Percentiles rank a stretch among this genome's conserved stretches.
Evolutionary conservation across 345 rosid species (phyloP).

Genomic region (Triadica sebifera): DNA sequence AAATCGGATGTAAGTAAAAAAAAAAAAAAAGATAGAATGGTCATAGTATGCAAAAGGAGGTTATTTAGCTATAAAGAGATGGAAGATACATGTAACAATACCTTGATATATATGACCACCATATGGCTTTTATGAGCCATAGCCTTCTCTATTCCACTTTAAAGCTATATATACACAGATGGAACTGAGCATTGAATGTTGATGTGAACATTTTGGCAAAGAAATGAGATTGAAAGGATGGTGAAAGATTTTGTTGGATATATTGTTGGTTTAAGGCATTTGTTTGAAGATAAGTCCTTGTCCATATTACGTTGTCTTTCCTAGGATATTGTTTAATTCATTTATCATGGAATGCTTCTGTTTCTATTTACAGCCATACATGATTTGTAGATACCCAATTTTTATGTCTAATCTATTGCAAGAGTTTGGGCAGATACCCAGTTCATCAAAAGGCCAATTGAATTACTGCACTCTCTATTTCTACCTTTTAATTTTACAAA

Average conservation of each 20-base stretch:
- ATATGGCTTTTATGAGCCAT: slow-evolving; percentile 4
- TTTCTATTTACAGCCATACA: slow-evolving; percentile 15
- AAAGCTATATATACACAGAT: slow-evolving; percentile 12
- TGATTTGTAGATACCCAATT: neutral
- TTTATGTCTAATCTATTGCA: slow-evolving; percentile 3
- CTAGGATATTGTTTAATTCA: neutral
- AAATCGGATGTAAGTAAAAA: too few relatives aligned
- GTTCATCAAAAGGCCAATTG: neutral
- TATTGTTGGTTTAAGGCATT: slow-evolving; percentile 15
- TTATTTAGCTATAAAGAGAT: too few relatives aligned
- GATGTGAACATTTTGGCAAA: slow-evolving; percentile 16
- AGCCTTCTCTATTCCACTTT: slow-evolving; percentile 13
- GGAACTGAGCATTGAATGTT: slow-evolving; percentile 16
- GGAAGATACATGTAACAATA: too few relatives aligned
- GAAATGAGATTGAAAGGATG: slow-evolving; percentile 12
- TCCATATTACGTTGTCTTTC: slow-evolving; percentile 20
- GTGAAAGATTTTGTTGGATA: slow-evolving; percentile 18
- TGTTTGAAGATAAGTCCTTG: slow-evolving; percentile 9
- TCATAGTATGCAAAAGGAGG: too few relatives aligned
- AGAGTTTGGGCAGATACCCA: neutral
- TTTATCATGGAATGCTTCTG: slow-evolving; percentile 5
- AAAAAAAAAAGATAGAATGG: too few relatives aligned
- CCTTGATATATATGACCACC: too few relatives aligned
- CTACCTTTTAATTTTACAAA: too few relatives aligned
- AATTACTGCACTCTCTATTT: neutral